A percentile compares a stretch with the other conserved stretches of the same genome.
Conservation (phyloP, 345 rosid species). For the Gossypium ekmanianum region DNA sequence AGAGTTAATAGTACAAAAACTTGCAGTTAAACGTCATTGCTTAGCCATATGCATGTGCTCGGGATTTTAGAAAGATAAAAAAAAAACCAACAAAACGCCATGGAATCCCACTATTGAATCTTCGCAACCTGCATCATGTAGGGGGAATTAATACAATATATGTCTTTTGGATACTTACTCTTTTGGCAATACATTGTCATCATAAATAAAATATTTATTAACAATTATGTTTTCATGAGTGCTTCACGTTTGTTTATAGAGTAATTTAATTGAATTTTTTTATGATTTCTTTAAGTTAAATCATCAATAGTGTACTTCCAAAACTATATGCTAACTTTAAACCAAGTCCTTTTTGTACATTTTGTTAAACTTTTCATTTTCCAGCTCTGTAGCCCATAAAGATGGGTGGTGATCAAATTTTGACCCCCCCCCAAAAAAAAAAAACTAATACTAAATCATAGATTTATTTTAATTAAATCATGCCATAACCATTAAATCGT, state of each 20-base stretch:
- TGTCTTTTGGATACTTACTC: neutral
- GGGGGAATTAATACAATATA: no score
- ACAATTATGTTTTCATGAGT: constrained; percentile 3
- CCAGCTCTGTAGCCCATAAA: neutral
- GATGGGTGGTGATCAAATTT: neutral
- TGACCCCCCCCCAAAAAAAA: neutral
- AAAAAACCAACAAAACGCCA: neutral
- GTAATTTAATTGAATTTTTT: neutral
- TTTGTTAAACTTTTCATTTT: neutral
- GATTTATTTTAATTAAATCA: neutral
- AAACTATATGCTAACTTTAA: neutral
- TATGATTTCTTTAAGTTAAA: constrained; percentile 8
- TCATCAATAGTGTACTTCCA: neutral
- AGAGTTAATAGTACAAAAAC: neutral
- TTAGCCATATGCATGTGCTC: neutral
- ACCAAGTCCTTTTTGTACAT: neutral
- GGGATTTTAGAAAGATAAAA: no score
- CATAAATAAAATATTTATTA: neutral
- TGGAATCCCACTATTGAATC: neutral
- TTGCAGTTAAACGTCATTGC: constrained; percentile 19
- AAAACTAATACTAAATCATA: neutral
- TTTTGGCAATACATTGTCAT: neutral
- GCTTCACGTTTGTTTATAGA: constrained; percentile 9
- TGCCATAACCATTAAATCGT: neutral
- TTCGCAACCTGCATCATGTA: neutral